Evolutionary conservation across 768 basidiomycete genomes (phyloP), one percentile per base, ranked within the genome.

Genomic region (Punctularia strigosozonata): DNA sequence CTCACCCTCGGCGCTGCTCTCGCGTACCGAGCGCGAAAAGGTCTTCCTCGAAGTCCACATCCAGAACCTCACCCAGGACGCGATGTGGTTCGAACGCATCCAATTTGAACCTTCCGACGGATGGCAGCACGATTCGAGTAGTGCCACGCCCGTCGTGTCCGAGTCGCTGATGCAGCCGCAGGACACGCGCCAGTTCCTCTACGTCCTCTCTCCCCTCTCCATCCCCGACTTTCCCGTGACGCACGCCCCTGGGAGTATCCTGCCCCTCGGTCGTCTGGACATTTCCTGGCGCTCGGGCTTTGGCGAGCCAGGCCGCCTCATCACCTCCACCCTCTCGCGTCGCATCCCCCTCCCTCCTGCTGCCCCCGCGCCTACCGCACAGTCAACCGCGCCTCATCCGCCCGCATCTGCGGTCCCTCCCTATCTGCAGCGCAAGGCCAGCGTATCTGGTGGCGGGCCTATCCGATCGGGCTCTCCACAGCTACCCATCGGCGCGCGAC

Each of bases 31-130:
- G 47, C 73, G 87, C 39, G 77, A 84, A 35, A 87, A 87, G 46
- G 69, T 94, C 24, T 91, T 89, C 58, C 75, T 97, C 17, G 92
- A 97, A 55, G 77, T 94, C 3, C 87, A 94, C 51, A 78, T 94
- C 8, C 89, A 94, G 52, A 97, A 97, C 50, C 63, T 84, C 41
- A 87, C 84, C 0, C 71, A 75, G 39, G 76, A 79, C 12, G 68
- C 80, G 2, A 70, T 91, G 61, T 77, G 70, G 64, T 85, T 88
- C 43, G 80, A 88, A 46, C 73, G 70, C n/a, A 82, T 95, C 69
- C 59, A 65, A 7, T 75, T 97, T 40, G 84, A 88, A 41, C 73
- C 75, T 36, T 69, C 74, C 5, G 79, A 78, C 7, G 72, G 70
- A 4, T 82, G 82, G 83, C 56, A 61, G 18, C 71, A 65, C 6